Percentiles rank a stretch among this genome's conserved stretches.
These are phyloP conservation scores for Mrakia gelida DNA, from an alignment of 768 basidiomycete genomes.

Conservation along the genomic window DNA sequence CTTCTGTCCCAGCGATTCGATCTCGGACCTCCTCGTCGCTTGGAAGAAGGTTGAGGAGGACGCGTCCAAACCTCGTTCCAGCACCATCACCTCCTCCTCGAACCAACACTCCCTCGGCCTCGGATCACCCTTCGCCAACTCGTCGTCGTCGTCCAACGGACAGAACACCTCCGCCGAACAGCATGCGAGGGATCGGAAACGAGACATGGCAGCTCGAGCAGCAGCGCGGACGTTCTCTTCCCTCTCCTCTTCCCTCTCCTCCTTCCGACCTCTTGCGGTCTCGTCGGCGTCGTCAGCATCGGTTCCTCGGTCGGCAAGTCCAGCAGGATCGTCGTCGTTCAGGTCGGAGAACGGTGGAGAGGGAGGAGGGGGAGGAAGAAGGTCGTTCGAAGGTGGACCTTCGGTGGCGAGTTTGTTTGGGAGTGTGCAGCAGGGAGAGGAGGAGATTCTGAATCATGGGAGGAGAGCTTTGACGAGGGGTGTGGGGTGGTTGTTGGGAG, in stretches of 20 bases:
- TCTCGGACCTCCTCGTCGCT: conserved; percentile 67
- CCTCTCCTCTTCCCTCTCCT: conserved; percentile 31
- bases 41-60: conserved; percentile 66
- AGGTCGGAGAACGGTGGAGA: not conserved
- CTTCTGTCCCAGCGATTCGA: conserved; percentile 74
- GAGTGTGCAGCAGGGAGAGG: conserved; percentile 39
- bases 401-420: conserved; percentile 36
- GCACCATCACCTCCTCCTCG: not conserved
- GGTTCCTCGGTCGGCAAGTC: conserved; percentile 17
- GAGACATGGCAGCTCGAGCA: conserved; percentile 28
- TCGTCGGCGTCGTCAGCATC: not conserved
- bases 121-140: not conserved
- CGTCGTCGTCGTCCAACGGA: not conserved
- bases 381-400: conserved; percentile 23
- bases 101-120: not conserved
- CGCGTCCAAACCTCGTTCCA: not conserved
- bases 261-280: conserved; percentile 27
- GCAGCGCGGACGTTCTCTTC: conserved; percentile 22
- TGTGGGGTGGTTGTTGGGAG: conserved; percentile 93
- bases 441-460: conserved; percentile 58
- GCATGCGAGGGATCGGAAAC: conserved; percentile 20
- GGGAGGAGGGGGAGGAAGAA: not conserved
- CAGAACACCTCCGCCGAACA: conserved; percentile 1
- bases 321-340: conserved; percentile 41
- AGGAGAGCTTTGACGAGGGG: conserved; percentile 77